These are phyloP conservation scores for Heimioporus sp. DNA, from an alignment of 768 basidiomycete species.

Conservation along the genomic window DNA sequence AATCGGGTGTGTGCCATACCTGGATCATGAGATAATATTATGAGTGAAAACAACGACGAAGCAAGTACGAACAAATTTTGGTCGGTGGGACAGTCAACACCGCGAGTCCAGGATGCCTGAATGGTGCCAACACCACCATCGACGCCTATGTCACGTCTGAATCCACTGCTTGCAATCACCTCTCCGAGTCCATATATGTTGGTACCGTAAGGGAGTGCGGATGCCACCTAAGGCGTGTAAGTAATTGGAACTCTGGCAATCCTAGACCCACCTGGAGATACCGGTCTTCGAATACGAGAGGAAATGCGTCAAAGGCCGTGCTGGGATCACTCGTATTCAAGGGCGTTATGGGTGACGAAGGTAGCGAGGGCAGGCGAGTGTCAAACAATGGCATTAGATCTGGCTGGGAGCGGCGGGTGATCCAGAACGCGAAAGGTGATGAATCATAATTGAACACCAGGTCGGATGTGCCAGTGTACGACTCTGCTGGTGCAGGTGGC, in stretches of 20 bases:
- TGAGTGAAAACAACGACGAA: constrained; percentile 2
- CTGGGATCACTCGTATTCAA: constrained; percentile 46
- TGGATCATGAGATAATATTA: constrained; percentile 22
- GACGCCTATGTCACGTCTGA: constrained; percentile 55
- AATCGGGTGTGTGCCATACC: constrained; percentile 66
- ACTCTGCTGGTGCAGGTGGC: constrained; percentile 34
- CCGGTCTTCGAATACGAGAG: constrained; percentile 73
- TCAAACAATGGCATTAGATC: constrained; percentile 60
- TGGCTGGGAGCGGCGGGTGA: constrained; percentile 62
- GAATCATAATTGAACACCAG: constrained; percentile 63
- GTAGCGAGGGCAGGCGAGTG: constrained; percentile 60
- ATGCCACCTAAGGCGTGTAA: constrained; percentile 44
- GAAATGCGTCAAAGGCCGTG: constrained; percentile 58
- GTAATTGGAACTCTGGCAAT: neutral
- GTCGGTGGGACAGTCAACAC: constrained; percentile 58
- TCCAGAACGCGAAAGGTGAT: constrained; percentile 75
- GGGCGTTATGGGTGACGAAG: constrained; percentile 52
- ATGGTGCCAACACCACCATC: constrained; percentile 51
- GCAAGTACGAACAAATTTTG: constrained; percentile 49
- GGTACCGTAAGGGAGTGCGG: constrained; percentile 58
- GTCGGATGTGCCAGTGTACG: constrained; percentile 46
- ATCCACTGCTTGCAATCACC: constrained; percentile 63
- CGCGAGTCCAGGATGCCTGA: constrained; percentile 66
- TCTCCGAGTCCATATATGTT: constrained; percentile 82
- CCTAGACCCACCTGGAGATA: constrained; percentile 57